These are phyloP conservation scores for Penicillium roqueforti DNA, from an alignment of 495 filamentous ascomycete genomes.

Conservation along the genomic window DNA sequence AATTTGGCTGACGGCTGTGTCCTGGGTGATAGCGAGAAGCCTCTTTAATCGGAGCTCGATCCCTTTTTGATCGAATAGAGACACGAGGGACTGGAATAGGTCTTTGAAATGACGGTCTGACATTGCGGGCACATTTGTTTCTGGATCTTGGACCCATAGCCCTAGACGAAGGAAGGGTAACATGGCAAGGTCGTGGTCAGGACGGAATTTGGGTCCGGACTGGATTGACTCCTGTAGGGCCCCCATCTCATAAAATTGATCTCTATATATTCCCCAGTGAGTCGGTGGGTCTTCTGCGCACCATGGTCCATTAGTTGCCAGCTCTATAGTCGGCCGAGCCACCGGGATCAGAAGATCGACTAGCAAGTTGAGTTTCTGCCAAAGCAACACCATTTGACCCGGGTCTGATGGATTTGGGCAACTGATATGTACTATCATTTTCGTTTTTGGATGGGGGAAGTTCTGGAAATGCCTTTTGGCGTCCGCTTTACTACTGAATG, in stretches of 20 bases:
- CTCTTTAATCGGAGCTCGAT: not conserved
- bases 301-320: not conserved
- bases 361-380: not conserved
- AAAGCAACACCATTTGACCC: not conserved
- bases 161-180: not conserved
- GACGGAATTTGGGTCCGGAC: not conserved
- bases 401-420: not conserved
- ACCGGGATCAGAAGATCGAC: not conserved
- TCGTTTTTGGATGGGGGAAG: not conserved
- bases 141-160: not conserved
- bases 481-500: not conserved
- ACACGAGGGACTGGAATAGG: not conserved
- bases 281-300: not conserved
- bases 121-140: not conserved
- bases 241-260: not conserved
- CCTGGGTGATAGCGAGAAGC: not conserved
- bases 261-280: not conserved
- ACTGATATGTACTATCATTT: not conserved
- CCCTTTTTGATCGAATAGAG: not conserved
- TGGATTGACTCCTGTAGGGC: not conserved
- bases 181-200: not conserved
- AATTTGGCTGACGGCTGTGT: not conserved
- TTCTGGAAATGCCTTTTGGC: not conserved
- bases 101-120: not conserved
- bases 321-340: not conserved